Percentiles rank a stretch among this genome's conserved stretches.
These are phyloP conservation scores for Gossypium raimondii DNA, from an alignment of 345 rosid genomes.

Conservation along the genomic window DNA sequence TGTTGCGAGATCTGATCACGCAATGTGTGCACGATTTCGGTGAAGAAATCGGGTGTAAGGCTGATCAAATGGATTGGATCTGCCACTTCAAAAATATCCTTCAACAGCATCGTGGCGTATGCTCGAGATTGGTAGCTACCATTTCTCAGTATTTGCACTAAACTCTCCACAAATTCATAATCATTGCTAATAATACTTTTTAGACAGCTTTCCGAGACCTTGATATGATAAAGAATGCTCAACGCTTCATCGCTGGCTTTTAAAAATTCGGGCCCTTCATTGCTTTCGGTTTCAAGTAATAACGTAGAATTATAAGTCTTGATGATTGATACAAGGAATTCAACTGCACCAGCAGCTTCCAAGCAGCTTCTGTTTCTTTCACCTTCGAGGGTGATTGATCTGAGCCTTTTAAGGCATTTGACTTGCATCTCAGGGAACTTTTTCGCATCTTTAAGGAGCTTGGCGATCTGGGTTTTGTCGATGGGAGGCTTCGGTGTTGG, in stretches of 20 bases:
- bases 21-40: slow-evolving; percentile 34
- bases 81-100: slow-evolving; percentile 32
- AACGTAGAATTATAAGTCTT: neutral
- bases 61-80: slow-evolving; percentile 42
- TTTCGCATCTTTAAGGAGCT: slow-evolving; percentile 37
- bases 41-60: slow-evolving; percentile 29
- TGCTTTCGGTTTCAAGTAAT: neutral
- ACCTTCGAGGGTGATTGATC: slow-evolving; percentile 35
- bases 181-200: slow-evolving; percentile 24
- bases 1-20: slow-evolving; percentile 44
- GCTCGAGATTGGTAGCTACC: slow-evolving; percentile 37
- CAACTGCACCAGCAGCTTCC: slow-evolving; percentile 32
- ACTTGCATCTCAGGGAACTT: slow-evolving; percentile 26
- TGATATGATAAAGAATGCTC: slow-evolving; percentile 32
- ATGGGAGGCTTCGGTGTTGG: slow-evolving; percentile 20
- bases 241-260: slow-evolving; percentile 42
- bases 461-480: slow-evolving; percentile 8
- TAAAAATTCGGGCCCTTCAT: slow-evolving; percentile 7
- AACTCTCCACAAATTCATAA: slow-evolving; percentile 27
- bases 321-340: slow-evolving; percentile 40
- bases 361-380: slow-evolving; percentile 35
- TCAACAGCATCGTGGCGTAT: slow-evolving; percentile 31
- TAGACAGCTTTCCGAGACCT: slow-evolving; percentile 23
- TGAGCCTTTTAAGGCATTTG: slow-evolving; percentile 33
- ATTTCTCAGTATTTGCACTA: slow-evolving; percentile 24